Evolutionary conservation across 169 alveolate genomes (phyloP).

Genomic region (Eimeria zaria): DNA sequence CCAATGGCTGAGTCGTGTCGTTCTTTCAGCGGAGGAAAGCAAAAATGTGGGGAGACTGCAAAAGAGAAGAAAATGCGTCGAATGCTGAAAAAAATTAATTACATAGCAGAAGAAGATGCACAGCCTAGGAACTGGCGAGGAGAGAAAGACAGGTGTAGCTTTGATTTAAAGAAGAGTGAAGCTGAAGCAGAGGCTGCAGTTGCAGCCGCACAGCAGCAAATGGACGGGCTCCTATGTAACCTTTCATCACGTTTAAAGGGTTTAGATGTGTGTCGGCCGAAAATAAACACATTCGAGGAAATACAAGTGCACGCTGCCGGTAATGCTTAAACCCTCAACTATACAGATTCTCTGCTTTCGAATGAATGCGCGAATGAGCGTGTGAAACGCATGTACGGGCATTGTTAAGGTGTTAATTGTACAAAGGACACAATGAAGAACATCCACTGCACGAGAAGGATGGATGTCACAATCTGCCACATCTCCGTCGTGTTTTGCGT

Average conservation of each 20-base stretch:
- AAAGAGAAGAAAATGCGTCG: slow-evolving; percentile 38
- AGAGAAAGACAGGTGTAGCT: neutral
- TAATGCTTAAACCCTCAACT: neutral
- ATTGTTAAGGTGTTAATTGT: neutral
- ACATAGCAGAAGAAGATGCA: neutral
- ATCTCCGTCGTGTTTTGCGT: neutral
- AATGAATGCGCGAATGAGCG: neutral
- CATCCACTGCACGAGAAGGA: neutral
- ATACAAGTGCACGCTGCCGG: slow-evolving; percentile 28
- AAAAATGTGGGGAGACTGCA: slow-evolving; percentile 35
- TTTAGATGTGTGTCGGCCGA: neutral
- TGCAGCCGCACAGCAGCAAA: slow-evolving; percentile 68
- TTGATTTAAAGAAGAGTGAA: neutral
- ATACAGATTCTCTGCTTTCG: neutral
- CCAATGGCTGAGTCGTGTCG: neutral
- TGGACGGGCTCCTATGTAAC: slow-evolving; percentile 17
- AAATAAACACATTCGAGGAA: slow-evolving; percentile 16
- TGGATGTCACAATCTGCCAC: neutral
- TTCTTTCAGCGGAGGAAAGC: slow-evolving; percentile 26
- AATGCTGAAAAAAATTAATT: neutral
- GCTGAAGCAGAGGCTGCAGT: slow-evolving; percentile 39
- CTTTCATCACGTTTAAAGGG: neutral
- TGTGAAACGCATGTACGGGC: neutral
- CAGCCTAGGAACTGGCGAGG: neutral
- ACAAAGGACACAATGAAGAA: neutral